Percentiles rank a stretch among this genome's conserved stretches.
Evolutionary conservation across 192 early-diverging fungal species (phyloP).

Genomic region (Backusella psychrophila): DNA sequence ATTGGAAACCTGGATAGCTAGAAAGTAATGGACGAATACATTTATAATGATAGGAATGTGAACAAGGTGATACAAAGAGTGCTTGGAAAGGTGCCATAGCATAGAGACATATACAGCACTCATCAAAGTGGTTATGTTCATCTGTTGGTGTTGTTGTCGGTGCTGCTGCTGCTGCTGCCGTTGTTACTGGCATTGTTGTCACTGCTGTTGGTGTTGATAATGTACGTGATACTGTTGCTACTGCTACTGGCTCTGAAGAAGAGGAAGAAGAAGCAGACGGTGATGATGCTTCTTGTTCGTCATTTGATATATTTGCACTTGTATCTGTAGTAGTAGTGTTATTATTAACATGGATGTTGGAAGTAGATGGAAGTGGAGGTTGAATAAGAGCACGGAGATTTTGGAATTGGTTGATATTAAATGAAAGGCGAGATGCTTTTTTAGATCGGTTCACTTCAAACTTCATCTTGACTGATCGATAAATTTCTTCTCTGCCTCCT

Average conservation of each 20-base stretch:
- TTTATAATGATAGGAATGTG: slow-evolving; percentile 84
- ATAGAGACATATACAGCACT: slow-evolving; percentile 84
- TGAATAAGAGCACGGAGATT: slow-evolving; percentile 31
- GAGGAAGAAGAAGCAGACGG: not conserved
- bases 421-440: slow-evolving; percentile 41
- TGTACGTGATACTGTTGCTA: not conserved
- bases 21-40: slow-evolving; percentile 70
- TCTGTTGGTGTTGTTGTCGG: not conserved
- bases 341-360: not conserved
- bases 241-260: not conserved
- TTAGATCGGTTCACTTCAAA: slow-evolving; percentile 52
- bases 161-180: not conserved
- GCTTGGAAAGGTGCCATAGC: slow-evolving; percentile 75
- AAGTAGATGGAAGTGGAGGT: not conserved
- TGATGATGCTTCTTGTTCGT: not conserved
- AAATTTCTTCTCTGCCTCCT: slow-evolving; percentile 74
- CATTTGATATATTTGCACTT: not conserved
- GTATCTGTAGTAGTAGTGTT: not conserved
- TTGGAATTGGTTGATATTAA: slow-evolving; percentile 41
- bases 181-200: not conserved
- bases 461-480: slow-evolving; percentile 76
- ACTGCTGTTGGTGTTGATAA: not conserved
- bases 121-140: slow-evolving; percentile 31
- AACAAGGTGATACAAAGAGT: slow-evolving; percentile 81
- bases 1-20: slow-evolving; percentile 64